phyloP scores from a whole-genome alignment of 176 grass and related monocot species.

The Musa acuminata region DNA sequence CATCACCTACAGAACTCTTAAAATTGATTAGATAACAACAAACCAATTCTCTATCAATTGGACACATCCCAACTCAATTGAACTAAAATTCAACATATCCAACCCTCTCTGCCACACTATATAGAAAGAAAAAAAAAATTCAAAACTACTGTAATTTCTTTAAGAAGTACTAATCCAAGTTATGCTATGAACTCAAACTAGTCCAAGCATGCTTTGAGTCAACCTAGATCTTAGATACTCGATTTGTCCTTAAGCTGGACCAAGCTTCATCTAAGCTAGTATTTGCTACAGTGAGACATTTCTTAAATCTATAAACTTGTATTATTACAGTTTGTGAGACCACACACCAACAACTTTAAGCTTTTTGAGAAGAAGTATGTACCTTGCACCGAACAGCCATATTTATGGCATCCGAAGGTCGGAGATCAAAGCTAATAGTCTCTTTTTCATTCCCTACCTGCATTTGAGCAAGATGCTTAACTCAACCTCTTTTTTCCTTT shows the following conservation, averaged over 20 bases:
- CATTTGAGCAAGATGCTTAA: not conserved
- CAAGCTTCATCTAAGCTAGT: not conserved
- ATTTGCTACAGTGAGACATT: not conserved
- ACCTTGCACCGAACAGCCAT: constrained; percentile 19
- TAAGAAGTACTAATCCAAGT: no score
- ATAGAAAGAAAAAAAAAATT: no score
- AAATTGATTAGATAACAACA: no score
- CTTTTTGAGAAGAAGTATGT: not conserved
- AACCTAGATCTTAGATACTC: not conserved
- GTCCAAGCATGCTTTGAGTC: not conserved
- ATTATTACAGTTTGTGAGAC: not conserved
- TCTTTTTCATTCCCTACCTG: constrained; percentile 8
- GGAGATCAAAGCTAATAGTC: constrained; percentile 6
- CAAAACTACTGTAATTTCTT: no score
- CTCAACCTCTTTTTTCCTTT: not conserved
- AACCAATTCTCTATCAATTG: no score
- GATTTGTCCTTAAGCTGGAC: not conserved
- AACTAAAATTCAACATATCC: no score
- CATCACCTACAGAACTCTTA: no score
- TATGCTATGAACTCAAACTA: no score
- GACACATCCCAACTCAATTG: no score
- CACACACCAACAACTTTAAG: not conserved
- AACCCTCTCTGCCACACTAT: no score
- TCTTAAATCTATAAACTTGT: not conserved
- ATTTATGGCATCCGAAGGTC: constrained; percentile 18